phyloP scores from a whole-genome alignment of 306 rosid genomes.

The Hylodesmum podocarpum region DNA sequence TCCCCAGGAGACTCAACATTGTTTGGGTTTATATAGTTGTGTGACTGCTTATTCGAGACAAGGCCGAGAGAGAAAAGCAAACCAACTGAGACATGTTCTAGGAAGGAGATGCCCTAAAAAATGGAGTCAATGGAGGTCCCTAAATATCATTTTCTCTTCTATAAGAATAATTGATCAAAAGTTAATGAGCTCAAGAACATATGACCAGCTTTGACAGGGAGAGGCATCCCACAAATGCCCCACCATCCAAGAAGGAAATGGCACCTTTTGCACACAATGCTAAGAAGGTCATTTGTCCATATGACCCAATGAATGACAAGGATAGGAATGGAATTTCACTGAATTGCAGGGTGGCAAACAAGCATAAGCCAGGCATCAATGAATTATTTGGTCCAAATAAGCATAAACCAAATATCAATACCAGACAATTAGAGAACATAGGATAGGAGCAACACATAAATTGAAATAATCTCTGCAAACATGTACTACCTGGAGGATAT shows the following conservation, averaged over 20 bases:
- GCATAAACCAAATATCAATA: not conserved
- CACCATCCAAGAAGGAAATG: not conserved
- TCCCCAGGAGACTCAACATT: not conserved
- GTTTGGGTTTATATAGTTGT: not conserved
- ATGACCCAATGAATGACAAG: not conserved
- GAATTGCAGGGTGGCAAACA: not conserved
- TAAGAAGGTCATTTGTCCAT: not conserved
- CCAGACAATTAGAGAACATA: not conserved
- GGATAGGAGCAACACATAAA: not conserved
- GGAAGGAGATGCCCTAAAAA: not conserved
- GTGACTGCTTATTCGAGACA: not conserved
- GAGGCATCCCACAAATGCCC: not conserved
- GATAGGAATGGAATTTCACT: not conserved
- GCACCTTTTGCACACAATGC: not conserved
- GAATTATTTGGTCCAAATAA: not conserved
- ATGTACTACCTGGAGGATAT: not conserved
- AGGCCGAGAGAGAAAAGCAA: not conserved
- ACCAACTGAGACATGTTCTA: not conserved
- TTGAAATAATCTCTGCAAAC: slow-evolving; percentile 1
- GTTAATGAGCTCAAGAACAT: not conserved
- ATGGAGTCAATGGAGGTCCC: not conserved
- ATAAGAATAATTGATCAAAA: not conserved
- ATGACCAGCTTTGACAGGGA: not conserved
- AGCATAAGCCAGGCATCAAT: not conserved
- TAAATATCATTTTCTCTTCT: not conserved